Evolutionary conservation across 2,329 filamentous ascomycete genomes (phyloP).

Genomic region (Cladophialophora chaetospira): DNA sequence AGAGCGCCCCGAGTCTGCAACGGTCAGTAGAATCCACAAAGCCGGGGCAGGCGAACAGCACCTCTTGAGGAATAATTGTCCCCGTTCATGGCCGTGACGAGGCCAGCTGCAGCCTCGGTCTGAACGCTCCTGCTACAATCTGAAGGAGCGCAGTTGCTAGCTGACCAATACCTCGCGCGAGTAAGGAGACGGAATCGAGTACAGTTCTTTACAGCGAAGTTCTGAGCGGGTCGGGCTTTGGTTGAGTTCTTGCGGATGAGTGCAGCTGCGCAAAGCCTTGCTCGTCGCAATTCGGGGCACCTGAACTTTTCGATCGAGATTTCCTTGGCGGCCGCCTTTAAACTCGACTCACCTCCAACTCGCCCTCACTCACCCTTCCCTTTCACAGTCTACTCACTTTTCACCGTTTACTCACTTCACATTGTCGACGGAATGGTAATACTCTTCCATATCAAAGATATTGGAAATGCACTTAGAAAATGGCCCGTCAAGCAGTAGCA

Average conservation of each 20-base stretch:
- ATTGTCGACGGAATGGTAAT: no score
- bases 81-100: conserved; percentile 70
- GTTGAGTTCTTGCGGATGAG: no score
- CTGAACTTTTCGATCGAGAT: not conserved
- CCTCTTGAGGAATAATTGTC: conserved; percentile 79
- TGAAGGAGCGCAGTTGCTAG: not conserved
- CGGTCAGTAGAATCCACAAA: conserved; percentile 37
- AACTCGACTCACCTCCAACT: no score
- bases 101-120: not conserved
- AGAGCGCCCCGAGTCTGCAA: conserved; percentile 53
- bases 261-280: not conserved
- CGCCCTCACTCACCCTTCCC: no score
- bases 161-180: not conserved
- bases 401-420: no score
- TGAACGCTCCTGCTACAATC: not conserved
- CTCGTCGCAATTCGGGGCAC: not conserved
- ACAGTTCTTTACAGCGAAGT: no score
- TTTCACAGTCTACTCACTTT: no score
- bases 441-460: no score
- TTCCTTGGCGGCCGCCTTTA: conserved; percentile 2
- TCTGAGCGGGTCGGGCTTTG: no score
- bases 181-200: not conserved
- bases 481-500: no score
- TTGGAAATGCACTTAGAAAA: no score
- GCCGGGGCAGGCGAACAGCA: conserved; percentile 43